phyloP scores from a whole-genome alignment of 192 early-diverging fungal species.

The Dissophora globulifera region DNA sequence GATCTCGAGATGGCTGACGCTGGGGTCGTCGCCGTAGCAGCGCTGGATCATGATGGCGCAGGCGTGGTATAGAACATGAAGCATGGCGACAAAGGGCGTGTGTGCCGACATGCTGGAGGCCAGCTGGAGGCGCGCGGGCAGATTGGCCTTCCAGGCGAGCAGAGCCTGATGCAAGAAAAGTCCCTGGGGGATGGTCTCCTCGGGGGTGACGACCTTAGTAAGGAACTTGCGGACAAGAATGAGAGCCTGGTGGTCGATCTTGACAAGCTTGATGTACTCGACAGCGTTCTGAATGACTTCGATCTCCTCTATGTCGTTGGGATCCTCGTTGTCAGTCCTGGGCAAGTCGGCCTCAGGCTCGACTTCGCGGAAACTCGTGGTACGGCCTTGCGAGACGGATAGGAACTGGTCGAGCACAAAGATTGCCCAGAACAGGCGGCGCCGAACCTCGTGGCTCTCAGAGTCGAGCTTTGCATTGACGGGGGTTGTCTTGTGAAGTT shows the following conservation, averaged over 20 bases:
- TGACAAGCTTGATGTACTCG: conserved; percentile 52
- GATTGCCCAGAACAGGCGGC: conserved; percentile 46
- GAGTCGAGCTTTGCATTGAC: conserved; percentile 51
- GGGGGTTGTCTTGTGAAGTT: conserved; percentile 51
- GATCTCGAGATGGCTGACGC: conserved; percentile 56
- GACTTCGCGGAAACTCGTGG: conserved; percentile 50
- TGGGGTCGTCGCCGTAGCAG: conserved; percentile 54
- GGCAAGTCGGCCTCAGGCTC: conserved; percentile 49
- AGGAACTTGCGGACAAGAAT: conserved; percentile 49
- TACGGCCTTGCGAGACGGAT: conserved; percentile 39
- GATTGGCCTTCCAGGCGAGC: conserved; percentile 51
- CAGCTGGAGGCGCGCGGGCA: conserved; percentile 49
- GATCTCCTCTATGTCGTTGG: conserved; percentile 43
- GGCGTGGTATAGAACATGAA: conserved; percentile 67
- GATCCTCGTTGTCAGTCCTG: conserved; percentile 38
- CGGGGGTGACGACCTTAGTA: conserved; percentile 50
- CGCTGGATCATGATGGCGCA: conserved; percentile 62
- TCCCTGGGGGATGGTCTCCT: conserved; percentile 53
- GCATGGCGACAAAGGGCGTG: conserved; percentile 60
- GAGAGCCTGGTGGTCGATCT: conserved; percentile 48
- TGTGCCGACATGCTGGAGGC: conserved; percentile 33
- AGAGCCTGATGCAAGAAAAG: conserved; percentile 50
- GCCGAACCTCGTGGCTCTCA: conserved; percentile 44
- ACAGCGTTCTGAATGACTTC: conserved; percentile 41
- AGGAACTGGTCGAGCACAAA: conserved; percentile 54